Percentiles rank a stretch among this genome's conserved stretches.
Conservation (phyloP, 2,329 filamentous ascomycete species). For the Phoma sp. region DNA sequence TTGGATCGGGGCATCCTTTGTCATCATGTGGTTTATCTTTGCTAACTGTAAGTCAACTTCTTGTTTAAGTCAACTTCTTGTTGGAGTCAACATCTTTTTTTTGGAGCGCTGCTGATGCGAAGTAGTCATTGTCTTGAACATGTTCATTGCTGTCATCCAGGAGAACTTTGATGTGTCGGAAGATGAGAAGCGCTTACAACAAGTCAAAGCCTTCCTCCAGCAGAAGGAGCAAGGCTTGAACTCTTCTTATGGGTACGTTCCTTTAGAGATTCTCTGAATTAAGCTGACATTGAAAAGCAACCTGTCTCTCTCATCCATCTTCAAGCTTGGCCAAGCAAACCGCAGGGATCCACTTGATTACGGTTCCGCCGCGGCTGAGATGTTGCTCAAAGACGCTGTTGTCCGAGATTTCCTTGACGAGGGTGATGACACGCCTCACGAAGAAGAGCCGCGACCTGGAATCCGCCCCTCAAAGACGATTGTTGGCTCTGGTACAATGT, state of each 20-base stretch:
- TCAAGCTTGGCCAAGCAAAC: conserved; percentile 66
- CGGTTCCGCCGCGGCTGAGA: conserved; percentile 88
- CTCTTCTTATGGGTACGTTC: conserved; percentile 60
- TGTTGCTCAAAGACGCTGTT: conserved; percentile 94
- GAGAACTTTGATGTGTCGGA: conserved; percentile 99
- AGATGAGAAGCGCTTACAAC: conserved; percentile 95
- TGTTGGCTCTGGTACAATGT: conserved; percentile 65
- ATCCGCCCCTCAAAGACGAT: conserved; percentile 48
- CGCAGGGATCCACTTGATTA: conserved; percentile 87
- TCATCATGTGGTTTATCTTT: conserved; percentile 95
- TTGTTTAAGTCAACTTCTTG: no score
- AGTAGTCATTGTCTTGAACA: conserved; percentile 86
- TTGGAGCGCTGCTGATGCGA: conserved; percentile 14
- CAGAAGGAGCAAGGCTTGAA: conserved; percentile 80
- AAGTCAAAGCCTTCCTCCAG: conserved; percentile 93
- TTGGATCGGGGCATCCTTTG: conserved; percentile 90
- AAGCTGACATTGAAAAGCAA: conserved; percentile 56
- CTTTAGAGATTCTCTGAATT: background rate
- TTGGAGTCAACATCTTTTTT: no score
- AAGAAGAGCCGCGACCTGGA: conserved; percentile 41
- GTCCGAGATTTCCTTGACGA: conserved; percentile 94
- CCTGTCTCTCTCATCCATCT: conserved; percentile 71
- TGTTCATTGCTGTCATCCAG: conserved; percentile 99
- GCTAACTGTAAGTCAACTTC: conserved; percentile 65
- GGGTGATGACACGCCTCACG: conserved; percentile 49